These are phyloP conservation scores for Pythium chondricola DNA, from an alignment of 352 stramenopile genomes.

Conservation along the genomic window DNA sequence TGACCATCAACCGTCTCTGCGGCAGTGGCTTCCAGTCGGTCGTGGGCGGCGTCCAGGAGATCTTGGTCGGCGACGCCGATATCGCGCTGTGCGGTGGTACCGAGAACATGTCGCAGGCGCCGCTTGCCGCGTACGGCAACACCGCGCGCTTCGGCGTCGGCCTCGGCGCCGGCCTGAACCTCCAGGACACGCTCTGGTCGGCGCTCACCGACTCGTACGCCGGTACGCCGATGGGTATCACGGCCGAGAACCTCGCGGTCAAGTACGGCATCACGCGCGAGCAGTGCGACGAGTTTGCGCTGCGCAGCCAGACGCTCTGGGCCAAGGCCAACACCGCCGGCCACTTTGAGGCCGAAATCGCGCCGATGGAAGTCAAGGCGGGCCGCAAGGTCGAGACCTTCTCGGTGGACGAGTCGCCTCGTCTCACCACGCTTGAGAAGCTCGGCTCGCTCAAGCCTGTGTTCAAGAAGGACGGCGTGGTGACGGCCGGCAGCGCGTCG, in stretches of 20 bases:
- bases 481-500: conserved; percentile 95
- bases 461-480: conserved; percentile 97
- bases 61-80: conserved; percentile 76
- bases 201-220: conserved; percentile 93
- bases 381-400: conserved; percentile 20
- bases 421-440: conserved; percentile 76
- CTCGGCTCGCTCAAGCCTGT: conserved; percentile 92
- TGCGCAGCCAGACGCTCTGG: conserved; percentile 88
- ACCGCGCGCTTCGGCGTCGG: conserved; percentile 65
- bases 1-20: conserved; percentile 98
- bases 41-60: conserved; percentile 79
- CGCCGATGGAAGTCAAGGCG: conserved; percentile 61
- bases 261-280: conserved; percentile 84
- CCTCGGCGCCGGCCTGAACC: conserved; percentile 83
- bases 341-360: conserved; percentile 78
- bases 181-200: conserved; percentile 89
- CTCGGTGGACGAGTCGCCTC: conserved; percentile 78
- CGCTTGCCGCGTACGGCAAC: conserved; percentile 87
- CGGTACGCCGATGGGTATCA: conserved; percentile 92
- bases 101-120: conserved; percentile 95
- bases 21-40: conserved; percentile 90
- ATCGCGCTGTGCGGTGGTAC: conserved; percentile 90
- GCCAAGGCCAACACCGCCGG: conserved; percentile 32
- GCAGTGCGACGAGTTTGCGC: conserved; percentile 91
- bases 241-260: conserved; percentile 88